These are phyloP conservation scores for Metschnikowia cubensis DNA, from an alignment of 805 yeast species.

Conservation along the genomic window DNA sequence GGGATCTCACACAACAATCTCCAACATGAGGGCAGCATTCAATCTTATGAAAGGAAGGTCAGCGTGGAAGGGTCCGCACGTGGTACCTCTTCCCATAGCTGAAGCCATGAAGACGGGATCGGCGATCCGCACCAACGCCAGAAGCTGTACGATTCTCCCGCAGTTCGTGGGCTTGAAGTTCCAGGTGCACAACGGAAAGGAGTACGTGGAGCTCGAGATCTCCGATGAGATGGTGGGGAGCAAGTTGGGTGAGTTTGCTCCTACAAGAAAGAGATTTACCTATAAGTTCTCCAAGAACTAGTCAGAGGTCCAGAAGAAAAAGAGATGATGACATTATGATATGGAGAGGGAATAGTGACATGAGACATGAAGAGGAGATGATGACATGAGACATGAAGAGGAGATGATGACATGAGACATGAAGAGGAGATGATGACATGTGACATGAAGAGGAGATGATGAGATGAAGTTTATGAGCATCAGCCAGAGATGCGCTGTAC, in stretches of 20 bases:
- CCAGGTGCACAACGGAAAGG: conserved; percentile 95
- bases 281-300: conserved; percentile 76
- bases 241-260: conserved; percentile 92
- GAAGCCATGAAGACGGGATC: conserved; percentile 76
- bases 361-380: too few relatives aligned
- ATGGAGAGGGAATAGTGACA: too few relatives aligned
- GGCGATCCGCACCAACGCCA: conserved; percentile 93
- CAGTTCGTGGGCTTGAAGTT: conserved; percentile 93
- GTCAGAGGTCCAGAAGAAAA: neutral
- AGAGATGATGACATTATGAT: too few relatives aligned
- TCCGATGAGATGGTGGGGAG: conserved; percentile 96
- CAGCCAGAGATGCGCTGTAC: too few relatives aligned
- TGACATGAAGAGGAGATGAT: too few relatives aligned
- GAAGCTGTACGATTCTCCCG: conserved; percentile 91
- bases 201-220: conserved; percentile 81
- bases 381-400: too few relatives aligned
- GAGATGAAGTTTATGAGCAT: too few relatives aligned
- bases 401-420: too few relatives aligned
- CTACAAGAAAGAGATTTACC: conserved; percentile 83
- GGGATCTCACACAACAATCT: too few relatives aligned
- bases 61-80: conserved; percentile 72
- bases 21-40: conserved; percentile 33
- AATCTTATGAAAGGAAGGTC: conserved; percentile 31
- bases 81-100: conserved; percentile 91
- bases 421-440: too few relatives aligned